These are phyloP conservation scores for Mycena crocata DNA, from an alignment of 768 basidiomycete genomes.

Conservation along the genomic window DNA sequence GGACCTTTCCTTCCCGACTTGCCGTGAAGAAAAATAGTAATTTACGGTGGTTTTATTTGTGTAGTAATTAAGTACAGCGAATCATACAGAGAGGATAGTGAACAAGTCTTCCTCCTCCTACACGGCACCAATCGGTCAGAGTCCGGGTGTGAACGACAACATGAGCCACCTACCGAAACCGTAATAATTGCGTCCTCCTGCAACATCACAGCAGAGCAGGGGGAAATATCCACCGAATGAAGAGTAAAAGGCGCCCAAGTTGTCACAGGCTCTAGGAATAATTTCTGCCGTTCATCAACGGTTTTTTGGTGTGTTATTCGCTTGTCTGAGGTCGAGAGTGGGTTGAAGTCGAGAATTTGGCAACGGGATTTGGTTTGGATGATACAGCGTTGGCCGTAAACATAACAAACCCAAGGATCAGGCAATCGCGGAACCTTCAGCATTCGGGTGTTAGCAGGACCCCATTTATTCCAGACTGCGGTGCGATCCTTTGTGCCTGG, in stretches of 20 bases:
- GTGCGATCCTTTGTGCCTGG: constrained; percentile 3
- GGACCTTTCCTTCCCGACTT: too few relatives aligned
- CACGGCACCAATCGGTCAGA: not conserved
- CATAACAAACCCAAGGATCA: constrained; percentile 49
- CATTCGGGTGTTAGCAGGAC: constrained; percentile 44
- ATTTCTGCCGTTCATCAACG: constrained; percentile 18
- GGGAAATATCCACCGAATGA: constrained; percentile 26
- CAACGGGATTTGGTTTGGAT: constrained; percentile 37
- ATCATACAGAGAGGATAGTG: constrained; percentile 21
- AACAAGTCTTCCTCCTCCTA: constrained; percentile 26
- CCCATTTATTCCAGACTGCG: constrained; percentile 47
- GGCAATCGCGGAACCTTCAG: constrained; percentile 38
- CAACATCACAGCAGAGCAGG: constrained; percentile 46
- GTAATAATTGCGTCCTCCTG: constrained; percentile 49
- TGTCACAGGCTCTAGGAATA: constrained; percentile 38
- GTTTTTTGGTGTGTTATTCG: constrained; percentile 32
- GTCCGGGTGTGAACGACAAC: not conserved
- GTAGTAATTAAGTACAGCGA: not conserved
- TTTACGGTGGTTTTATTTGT: not conserved
- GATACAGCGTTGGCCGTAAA: constrained; percentile 48
- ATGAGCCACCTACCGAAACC: constrained; percentile 41
- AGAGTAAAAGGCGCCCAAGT: constrained; percentile 42
- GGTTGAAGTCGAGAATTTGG: constrained; percentile 48
- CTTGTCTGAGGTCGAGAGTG: constrained; percentile 32
- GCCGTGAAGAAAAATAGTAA: too few relatives aligned